These are phyloP conservation scores for Eleusine coracana DNA, from an alignment of 176 grass and related monocot species.

Conservation along the genomic window DNA sequence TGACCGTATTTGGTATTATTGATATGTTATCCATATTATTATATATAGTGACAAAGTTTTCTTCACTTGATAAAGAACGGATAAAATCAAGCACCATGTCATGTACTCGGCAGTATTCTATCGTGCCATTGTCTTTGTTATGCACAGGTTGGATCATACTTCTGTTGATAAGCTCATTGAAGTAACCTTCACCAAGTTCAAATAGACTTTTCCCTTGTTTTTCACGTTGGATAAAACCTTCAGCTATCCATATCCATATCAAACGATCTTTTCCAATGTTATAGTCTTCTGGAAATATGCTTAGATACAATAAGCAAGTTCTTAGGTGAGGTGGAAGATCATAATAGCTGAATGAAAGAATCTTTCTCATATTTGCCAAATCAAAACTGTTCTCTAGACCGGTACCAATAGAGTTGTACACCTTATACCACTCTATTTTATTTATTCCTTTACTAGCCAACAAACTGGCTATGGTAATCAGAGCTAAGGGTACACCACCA, in stretches of 20 bases:
- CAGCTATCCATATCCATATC: conserved; percentile 14
- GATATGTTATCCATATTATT: not conserved
- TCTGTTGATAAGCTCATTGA: conserved; percentile 24
- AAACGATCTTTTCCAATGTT: not conserved
- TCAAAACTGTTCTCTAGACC: not conserved
- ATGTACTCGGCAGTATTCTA: not conserved
- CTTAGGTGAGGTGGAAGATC: not conserved
- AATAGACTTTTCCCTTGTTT: not conserved
- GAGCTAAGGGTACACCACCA: conserved; percentile 27
- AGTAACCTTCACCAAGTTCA: conserved; percentile 7
- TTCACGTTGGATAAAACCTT: not conserved
- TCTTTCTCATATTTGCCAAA: conserved; percentile 15
- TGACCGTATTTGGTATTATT: too few species aligned
- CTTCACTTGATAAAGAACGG: not conserved
- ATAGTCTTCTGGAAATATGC: conserved; percentile 17
- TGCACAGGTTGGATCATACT: not conserved
- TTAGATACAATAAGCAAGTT: conserved; percentile 10
- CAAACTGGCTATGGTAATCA: not conserved
- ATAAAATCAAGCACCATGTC: conserved; percentile 29
- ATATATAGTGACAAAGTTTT: not conserved
- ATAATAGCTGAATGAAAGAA: conserved; percentile 15
- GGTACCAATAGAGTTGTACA: not conserved
- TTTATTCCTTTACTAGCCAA: not conserved
- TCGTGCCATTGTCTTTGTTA: fast-evolving
- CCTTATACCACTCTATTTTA: not conserved